Base-by-base conservation (phyloP, 371 early-diverging fungal genomes). In the Mucor indicus region DNA sequence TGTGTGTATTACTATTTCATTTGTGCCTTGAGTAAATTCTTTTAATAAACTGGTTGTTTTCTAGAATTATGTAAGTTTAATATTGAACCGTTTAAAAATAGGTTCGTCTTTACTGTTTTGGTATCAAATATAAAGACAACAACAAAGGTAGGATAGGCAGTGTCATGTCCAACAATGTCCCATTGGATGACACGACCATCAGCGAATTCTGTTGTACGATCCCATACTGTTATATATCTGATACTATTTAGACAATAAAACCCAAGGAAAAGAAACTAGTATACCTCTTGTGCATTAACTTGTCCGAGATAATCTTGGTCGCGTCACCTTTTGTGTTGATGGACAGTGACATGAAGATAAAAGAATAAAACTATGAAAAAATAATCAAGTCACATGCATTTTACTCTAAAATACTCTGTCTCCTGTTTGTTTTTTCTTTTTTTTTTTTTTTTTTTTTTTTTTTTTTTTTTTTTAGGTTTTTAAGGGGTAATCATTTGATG, bases 11-110 rank as follows among this genome's bases (percentile, higher is more conserved):
- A 80, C 78, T 44, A 80, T 53, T 50, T 80, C 79, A 50, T 84
- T 83, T 16, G 82, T 72, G 24, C 86, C 86, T 64, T 84, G 86
- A 19, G 66, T 67, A 57, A 71, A 86, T 53, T 84, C 84, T 41
- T 76, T 71, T 8, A 86, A 46, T 30, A 86, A 55, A 38, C 70
- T 67, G 0, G 81, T 79, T 2, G 80, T 79, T 70, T 78, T 72
- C 78, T 81, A 31, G 20, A 11, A 13, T 17, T 8, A 10, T 19
- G 19, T 8, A 15, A 17, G 12, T 5, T 11, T 24, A 19, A n/a
- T 35, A 16, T 23, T 45, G 15, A 38, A 33, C 13, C 11, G 12
- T 30, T n/a, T n/a, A n/a, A n/a, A n/a, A n/a, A n/a, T n/a, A n/a
- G n/a, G 6, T 13, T 33, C 22, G 1, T 16, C 17, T 42, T 35